These are phyloP conservation scores for Stagonosporopsis rhizophila DNA, from an alignment of 2,329 filamentous ascomycete species.

Conservation along the genomic window DNA sequence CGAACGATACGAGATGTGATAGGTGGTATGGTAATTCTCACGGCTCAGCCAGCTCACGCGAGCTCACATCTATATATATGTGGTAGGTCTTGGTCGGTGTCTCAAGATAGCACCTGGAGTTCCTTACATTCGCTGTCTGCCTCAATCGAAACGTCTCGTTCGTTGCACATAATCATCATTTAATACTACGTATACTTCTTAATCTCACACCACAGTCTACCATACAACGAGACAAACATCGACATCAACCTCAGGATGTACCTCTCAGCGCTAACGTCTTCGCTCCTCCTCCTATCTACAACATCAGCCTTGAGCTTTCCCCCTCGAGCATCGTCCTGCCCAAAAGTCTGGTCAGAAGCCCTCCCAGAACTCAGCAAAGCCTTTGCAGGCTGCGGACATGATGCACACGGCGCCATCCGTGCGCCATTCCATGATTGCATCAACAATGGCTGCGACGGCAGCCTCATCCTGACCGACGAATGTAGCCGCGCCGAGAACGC, in stretches of 20 bases:
- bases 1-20: not conserved
- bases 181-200: not conserved
- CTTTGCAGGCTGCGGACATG: constrained; percentile 29
- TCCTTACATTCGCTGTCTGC: constrained; percentile 2
- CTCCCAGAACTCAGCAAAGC: constrained; percentile 24
- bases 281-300: constrained; percentile 13
- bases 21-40: not conserved
- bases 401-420: constrained; percentile 33
- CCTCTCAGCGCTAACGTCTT: constrained; percentile 1
- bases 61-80: constrained; percentile 12
- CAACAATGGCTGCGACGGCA: constrained; percentile 39
- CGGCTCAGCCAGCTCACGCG: not conserved
- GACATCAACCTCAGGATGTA: constrained; percentile 12
- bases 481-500: constrained; percentile 48
- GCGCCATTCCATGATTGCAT: constrained; percentile 40
- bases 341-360: constrained; percentile 28
- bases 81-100: constrained; percentile 5
- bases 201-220: not conserved
- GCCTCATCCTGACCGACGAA: constrained; percentile 34
- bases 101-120: not conserved
- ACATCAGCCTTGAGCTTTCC: constrained; percentile 17
- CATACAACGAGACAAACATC: not conserved
- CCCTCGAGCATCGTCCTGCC: constrained; percentile 26
- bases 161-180: not conserved
- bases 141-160: constrained; percentile 3